phyloP scores from a whole-genome alignment of 2,329 filamentous ascomycete genomes.

The Coniochaeta sp. region DNA sequence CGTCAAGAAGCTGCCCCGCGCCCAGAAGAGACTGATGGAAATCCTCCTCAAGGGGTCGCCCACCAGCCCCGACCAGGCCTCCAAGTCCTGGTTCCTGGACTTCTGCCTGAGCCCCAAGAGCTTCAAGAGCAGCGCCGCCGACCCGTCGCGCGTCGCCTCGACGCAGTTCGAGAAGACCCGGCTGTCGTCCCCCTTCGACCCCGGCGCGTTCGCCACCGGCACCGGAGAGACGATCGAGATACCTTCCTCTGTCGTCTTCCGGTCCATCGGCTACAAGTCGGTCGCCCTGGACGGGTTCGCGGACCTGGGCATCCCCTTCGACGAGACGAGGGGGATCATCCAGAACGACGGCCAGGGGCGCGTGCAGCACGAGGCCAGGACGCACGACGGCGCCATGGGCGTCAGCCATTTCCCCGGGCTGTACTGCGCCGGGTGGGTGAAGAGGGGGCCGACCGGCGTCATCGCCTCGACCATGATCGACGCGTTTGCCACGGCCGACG shows the following conservation, averaged over 20 bases:
- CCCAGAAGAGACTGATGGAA: slow-evolving; percentile 71
- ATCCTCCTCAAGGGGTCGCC: slow-evolving; percentile 70
- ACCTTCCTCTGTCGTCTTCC: slow-evolving; percentile 68
- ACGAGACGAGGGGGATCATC: slow-evolving; percentile 66
- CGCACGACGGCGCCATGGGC: slow-evolving; percentile 23
- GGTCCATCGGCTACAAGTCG: slow-evolving; percentile 92
- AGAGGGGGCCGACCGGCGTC: slow-evolving; percentile 87
- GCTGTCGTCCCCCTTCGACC: slow-evolving; percentile 48
- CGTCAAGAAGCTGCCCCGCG: slow-evolving; percentile 63
- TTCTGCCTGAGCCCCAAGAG: slow-evolving; percentile 74
- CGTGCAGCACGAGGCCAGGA: slow-evolving; percentile 38
- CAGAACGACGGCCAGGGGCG: slow-evolving; percentile 77
- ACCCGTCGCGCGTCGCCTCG: slow-evolving; percentile 46
- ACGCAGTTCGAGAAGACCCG: slow-evolving; percentile 60
- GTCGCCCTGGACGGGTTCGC: slow-evolving; percentile 67
- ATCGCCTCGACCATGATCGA: slow-evolving; percentile 96
- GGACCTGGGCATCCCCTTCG: slow-evolving; percentile 70
- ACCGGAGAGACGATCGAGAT: slow-evolving; percentile 46
- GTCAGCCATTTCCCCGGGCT: slow-evolving; percentile 55
- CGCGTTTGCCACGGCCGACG: slow-evolving; percentile 82
- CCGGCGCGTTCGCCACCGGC: slow-evolving; percentile 36
- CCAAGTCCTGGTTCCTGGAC: slow-evolving; percentile 75
- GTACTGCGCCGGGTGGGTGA: slow-evolving; percentile 96
- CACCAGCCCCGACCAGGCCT: slow-evolving; percentile 35
- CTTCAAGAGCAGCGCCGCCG: slow-evolving; percentile 47